Evolutionary conservation across 1,284 basidiomycete species (phyloP).

Genomic region (Boletellus dicymbophilus): DNA sequence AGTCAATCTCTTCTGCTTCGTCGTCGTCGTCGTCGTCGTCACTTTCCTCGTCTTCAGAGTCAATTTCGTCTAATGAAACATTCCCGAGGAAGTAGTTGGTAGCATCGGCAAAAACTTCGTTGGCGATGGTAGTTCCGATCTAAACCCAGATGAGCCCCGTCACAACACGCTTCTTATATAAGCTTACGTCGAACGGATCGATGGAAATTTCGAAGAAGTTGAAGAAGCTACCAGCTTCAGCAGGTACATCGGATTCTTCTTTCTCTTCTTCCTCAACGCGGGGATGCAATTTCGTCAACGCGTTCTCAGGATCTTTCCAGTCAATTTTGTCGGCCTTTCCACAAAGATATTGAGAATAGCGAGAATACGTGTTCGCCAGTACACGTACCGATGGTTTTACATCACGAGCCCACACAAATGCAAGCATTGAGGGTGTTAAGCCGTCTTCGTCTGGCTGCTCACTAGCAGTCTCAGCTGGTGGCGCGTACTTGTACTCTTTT

Average conservation of each 20-base stretch:
- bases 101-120: conserved; percentile 76
- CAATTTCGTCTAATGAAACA: conserved; percentile 54
- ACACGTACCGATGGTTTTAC: conserved; percentile 59
- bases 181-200: conserved; percentile 69
- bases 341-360: conserved; percentile 1
- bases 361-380: background rate
- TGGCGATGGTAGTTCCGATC: conserved; percentile 72
- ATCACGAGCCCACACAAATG: conserved; percentile 78
- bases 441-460: conserved; percentile 72
- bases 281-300: conserved; percentile 77
- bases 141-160: conserved; percentile 33
- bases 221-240: conserved; percentile 85
- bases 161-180: background rate
- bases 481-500: conserved; percentile 75
- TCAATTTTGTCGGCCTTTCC: conserved; percentile 66
- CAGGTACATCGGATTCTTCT: conserved; percentile 51
- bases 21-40: conserved; percentile 71
- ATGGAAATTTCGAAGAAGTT: conserved; percentile 75
- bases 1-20: conserved; percentile 77
- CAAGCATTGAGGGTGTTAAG: conserved; percentile 70
- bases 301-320: conserved; percentile 82
- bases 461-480: conserved; percentile 50
- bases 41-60: conserved; percentile 64
- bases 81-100: conserved; percentile 78
- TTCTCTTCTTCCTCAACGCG: conserved; percentile 52